Evolutionary conservation across 306 rosid species (phyloP).

Genomic region (Dalbergia oliveri): DNA sequence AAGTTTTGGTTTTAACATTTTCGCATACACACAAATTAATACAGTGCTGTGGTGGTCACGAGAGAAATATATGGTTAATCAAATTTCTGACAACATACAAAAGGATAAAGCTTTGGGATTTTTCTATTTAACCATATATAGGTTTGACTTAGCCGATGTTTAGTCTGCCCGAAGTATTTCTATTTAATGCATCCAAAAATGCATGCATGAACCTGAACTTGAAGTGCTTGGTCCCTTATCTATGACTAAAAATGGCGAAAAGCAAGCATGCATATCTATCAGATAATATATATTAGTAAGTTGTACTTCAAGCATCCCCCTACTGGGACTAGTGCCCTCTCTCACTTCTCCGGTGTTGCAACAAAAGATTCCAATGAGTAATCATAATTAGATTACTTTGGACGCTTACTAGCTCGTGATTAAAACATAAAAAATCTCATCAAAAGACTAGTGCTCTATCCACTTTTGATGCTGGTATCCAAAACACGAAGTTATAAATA

Average conservation of each 20-base stretch:
- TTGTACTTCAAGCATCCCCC: slow-evolving; percentile 53
- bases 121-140: not conserved
- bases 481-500: slow-evolving; percentile 27
- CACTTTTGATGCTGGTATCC: slow-evolving; percentile 34
- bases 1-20: no score
- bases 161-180: slow-evolving; percentile 12
- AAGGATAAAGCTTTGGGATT: not conserved
- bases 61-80: not conserved
- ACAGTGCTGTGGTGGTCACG: no score
- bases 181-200: slow-evolving; percentile 11
- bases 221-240: slow-evolving; percentile 43
- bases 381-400: slow-evolving; percentile 49
- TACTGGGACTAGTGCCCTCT: slow-evolving; percentile 20
- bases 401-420: slow-evolving; percentile 47
- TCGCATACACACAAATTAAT: no score
- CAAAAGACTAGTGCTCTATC: slow-evolving; percentile 47
- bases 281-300: not conserved
- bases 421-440: slow-evolving; percentile 17
- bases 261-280: not conserved
- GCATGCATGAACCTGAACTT: slow-evolving; percentile 27
- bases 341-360: slow-evolving; percentile 40
- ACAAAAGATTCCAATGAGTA: slow-evolving; percentile 51
- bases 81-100: not conserved
- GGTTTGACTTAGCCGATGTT: slow-evolving; percentile 1
- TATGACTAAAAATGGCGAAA: not conserved